Conservation (phyloP, 495 filamentous ascomycete species). For the Podospora pseudocomata region DNA sequence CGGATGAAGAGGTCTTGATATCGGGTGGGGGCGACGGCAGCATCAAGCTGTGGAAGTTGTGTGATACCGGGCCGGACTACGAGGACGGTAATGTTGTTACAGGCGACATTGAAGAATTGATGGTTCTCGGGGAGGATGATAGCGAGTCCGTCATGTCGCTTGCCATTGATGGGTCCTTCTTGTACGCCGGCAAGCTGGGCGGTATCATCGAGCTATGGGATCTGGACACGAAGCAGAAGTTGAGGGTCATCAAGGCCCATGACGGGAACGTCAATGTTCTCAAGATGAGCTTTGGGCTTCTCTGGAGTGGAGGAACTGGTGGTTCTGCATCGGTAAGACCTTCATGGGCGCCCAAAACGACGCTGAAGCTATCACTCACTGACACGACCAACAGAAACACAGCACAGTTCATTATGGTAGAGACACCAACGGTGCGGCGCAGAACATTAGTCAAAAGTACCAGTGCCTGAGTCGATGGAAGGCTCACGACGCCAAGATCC, state of each 20-base stretch:
- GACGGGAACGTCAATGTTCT: slow-evolving; percentile 82
- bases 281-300: slow-evolving; percentile 72
- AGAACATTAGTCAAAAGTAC: slow-evolving; percentile 86
- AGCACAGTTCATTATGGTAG: slow-evolving; percentile 54
- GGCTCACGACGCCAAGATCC: slow-evolving; percentile 78
- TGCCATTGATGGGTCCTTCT: slow-evolving; percentile 77
- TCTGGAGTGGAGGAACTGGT: slow-evolving; percentile 78
- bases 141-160: slow-evolving; percentile 77
- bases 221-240: slow-evolving; percentile 85
- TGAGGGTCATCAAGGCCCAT: slow-evolving; percentile 76
- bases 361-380: slow-evolving; percentile 1
- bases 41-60: slow-evolving; percentile 83
- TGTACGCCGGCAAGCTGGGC: slow-evolving; percentile 84
- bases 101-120: slow-evolving; percentile 56
- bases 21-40: slow-evolving; percentile 92
- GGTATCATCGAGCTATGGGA: slow-evolving; percentile 98
- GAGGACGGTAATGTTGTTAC: slow-evolving; percentile 39
- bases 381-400: slow-evolving; percentile 45
- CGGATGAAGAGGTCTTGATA: slow-evolving; percentile 73
- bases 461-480: slow-evolving; percentile 78
- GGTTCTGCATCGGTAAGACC: slow-evolving; percentile 71
- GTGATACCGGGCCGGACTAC: slow-evolving; percentile 33
- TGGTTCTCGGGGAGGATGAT: slow-evolving; percentile 71
- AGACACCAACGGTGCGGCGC: slow-evolving; percentile 39
- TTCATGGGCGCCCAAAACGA: background rate